A percentile compares a stretch with the other conserved stretches of the same genome.
phyloP scores from a whole-genome alignment of 2,329 filamentous ascomycete species.

The Ophioceras dolichostomum region DNA sequence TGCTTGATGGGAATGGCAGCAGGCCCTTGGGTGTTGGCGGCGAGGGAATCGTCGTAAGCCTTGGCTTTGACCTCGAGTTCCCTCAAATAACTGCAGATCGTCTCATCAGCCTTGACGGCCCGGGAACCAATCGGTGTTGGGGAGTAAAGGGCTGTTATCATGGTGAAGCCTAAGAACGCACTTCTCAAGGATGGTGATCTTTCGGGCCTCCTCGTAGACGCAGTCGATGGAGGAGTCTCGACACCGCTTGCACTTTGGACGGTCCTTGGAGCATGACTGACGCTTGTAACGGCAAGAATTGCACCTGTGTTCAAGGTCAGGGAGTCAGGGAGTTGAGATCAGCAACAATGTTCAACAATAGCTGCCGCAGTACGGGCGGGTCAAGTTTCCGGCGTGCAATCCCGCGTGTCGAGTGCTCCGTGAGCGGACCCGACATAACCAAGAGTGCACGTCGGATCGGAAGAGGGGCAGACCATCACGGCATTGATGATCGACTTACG shows the following conservation, averaged over 20 bases:
- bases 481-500: no score
- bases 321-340: no score
- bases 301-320: constrained; percentile 16
- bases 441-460: no score
- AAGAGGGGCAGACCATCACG: no score
- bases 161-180: constrained; percentile 4
- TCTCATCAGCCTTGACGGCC: no score
- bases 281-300: constrained; percentile 20
- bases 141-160: no score
- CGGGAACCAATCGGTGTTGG: no score
- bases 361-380: no score
- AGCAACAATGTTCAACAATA: no score
- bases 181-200: constrained; percentile 21
- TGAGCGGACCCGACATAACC: no score
- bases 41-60: constrained; percentile 12
- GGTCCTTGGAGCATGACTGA: constrained; percentile 23
- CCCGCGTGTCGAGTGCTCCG: no score
- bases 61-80: constrained; percentile 20
- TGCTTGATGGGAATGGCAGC: constrained; percentile 5
- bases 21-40: neutral
- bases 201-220: constrained; percentile 21
- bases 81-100: constrained; percentile 16
- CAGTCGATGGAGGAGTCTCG: constrained; percentile 17
- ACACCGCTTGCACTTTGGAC: constrained; percentile 20
- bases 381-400: no score